Base-by-base conservation (phyloP, 225 moss, liverwort and hornwort genomes). In the Marchantia polymorpha region DNA sequence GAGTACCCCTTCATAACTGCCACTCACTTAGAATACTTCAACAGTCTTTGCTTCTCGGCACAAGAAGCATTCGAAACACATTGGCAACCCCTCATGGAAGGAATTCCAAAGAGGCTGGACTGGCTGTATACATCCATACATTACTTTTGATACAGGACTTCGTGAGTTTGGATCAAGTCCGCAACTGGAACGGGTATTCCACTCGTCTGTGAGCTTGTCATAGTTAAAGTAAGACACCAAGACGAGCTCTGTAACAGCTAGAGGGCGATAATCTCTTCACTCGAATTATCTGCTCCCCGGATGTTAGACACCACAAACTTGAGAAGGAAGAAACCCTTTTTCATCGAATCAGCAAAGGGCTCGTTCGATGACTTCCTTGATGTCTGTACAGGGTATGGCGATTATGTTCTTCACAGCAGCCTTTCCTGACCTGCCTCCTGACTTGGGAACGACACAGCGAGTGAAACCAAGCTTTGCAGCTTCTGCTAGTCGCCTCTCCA, bases 381-480 rank as follows among this genome's bases (percentile, higher is more conserved):
- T 84, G 72, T 92, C 95, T 60, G 87, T 85, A 69, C 97, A 99
- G 58, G 94, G 93, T 68, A 99, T 90, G 15, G 86, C 87, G 52
- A 79, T 52, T 48, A 99, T 88, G 74, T 52, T 89, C 84, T 86
- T 86, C 8, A 69, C 11, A 55, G 66, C 78, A 46, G 85, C 91
- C 81, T 87, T 89, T 2, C 86, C 53, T 47, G 81, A 67, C 79
- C 89, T 91, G 16, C 79, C 78, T 75, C 87, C 84, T 64, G 89
- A 88, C 74, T 90, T 90, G 9, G 97, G 97, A 84, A 99, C 89
- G 63, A 99, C 87, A 69, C 94, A 94, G 60, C 78, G 90, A 81
- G 90, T 93, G 87, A 99, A 99, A 68, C 97, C 97, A 81, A 99
- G 60, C 84, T 99, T 99, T 29, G 89, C 92, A 50, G 97, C 93